Percentiles rank a stretch among this genome's conserved stretches.
Conservation (phyloP, 2,329 filamentous ascomycete genomes). For the Proliferodiscus dingleyae region DNA sequence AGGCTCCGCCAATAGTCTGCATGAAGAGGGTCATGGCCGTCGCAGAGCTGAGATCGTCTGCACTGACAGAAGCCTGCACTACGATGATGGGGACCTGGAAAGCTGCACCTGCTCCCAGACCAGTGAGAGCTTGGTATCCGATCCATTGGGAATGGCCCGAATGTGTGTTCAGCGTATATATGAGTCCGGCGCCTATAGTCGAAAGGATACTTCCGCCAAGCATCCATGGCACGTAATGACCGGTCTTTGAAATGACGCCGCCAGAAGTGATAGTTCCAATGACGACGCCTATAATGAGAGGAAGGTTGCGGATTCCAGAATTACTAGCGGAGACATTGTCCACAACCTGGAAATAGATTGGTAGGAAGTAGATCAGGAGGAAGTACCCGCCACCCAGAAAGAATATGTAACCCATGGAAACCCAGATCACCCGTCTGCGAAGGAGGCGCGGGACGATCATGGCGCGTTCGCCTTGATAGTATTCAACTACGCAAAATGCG, state of each 20-base stretch:
- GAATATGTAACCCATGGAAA: conserved; percentile 37
- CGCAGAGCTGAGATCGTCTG: conserved; percentile 41
- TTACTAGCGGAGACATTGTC: conserved; percentile 31
- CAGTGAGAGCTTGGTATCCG: conserved; percentile 52
- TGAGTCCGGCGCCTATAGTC: conserved; percentile 45
- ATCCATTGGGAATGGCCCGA: conserved; percentile 49
- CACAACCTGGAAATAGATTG: conserved; percentile 46
- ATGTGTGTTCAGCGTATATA: conserved; percentile 47
- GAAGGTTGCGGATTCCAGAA: conserved; percentile 36
- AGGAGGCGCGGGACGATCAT: conserved; percentile 46
- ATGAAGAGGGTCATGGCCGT: conserved; percentile 44
- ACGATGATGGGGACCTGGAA: conserved; percentile 42
- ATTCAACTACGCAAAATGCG: conserved; percentile 36
- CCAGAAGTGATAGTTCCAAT: conserved; percentile 34
- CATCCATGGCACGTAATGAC: conserved; percentile 35
- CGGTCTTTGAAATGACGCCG: conserved; percentile 29
- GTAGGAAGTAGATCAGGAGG: conserved; percentile 43
- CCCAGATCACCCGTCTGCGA: conserved; percentile 39
- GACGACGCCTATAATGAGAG: conserved; percentile 31
- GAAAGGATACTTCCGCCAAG: conserved; percentile 27
- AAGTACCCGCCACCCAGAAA: conserved; percentile 42
- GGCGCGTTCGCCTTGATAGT: conserved; percentile 41
- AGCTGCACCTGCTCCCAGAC: conserved; percentile 51
- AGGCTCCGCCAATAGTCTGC: conserved; percentile 47
- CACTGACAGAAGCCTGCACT: conserved; percentile 33